Conservation (phyloP, 352 stramenopile genomes). For the Globisporangium yorkense region DNA sequence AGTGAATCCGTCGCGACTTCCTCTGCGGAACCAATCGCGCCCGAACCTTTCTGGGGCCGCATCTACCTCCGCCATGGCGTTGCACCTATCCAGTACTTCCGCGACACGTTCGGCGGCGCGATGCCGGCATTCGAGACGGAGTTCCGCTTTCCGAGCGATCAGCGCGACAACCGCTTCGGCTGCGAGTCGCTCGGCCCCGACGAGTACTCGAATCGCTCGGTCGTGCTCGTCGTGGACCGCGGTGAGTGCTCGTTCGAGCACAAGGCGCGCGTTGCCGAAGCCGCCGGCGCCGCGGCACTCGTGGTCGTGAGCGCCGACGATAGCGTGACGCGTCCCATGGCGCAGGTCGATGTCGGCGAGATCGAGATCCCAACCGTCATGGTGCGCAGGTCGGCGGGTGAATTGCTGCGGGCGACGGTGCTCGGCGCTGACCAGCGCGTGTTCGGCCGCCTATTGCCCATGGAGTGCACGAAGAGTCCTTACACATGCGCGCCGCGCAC, state of each 20-base stretch:
- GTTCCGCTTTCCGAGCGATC: constrained; percentile 32
- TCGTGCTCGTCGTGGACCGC: constrained; percentile 47
- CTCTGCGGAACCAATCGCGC: background rate
- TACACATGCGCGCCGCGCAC: constrained; percentile 35
- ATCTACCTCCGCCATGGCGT: constrained; percentile 64
- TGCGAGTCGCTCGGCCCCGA: constrained; percentile 36
- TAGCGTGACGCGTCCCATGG: constrained; percentile 32
- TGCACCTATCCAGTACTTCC: constrained; percentile 71
- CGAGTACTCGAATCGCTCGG: constrained; percentile 22
- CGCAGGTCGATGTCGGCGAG: constrained; percentile 29
- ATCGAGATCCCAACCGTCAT: constrained; percentile 58
- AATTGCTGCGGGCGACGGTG: constrained; percentile 29
- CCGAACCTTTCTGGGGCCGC: constrained; percentile 48
- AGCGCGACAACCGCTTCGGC: constrained; percentile 26
- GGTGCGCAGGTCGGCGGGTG: constrained; percentile 44
- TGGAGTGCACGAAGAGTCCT: constrained; percentile 42
- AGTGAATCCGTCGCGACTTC: too few relatives aligned
- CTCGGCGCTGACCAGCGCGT: constrained; percentile 20
- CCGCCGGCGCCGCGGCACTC: constrained; percentile 38
- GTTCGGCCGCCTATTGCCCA: constrained; percentile 45
- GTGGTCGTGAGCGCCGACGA: constrained; percentile 48
- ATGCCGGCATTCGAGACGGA: constrained; percentile 35
- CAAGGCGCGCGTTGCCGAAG: constrained; percentile 45
- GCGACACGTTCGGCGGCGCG: constrained; percentile 38
- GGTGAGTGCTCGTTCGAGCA: constrained; percentile 61